Percentiles rank a stretch among this genome's conserved stretches.
Conservation (phyloP, 2,329 filamentous ascomycete species). For the Aureobasidium sp. region DNA sequence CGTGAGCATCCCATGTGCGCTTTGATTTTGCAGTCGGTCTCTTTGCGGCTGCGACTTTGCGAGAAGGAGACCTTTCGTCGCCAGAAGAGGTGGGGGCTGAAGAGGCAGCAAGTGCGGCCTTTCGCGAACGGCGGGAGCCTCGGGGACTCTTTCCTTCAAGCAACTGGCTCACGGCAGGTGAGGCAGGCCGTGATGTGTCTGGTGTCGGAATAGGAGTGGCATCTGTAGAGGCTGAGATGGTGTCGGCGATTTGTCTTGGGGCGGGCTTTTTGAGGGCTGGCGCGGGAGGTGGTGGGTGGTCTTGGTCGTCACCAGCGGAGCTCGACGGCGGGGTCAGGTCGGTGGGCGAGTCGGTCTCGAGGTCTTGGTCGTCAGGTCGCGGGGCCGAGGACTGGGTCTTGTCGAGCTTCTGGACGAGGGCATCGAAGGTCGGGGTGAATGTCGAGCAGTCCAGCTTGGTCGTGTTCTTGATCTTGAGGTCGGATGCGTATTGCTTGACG, state of each 20-base stretch:
- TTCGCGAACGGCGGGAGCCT: constrained; percentile 73
- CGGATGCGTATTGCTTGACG: constrained; percentile 79
- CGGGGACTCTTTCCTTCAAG: constrained; percentile 68
- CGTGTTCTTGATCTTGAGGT: constrained; percentile 67
- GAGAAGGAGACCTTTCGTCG: constrained; percentile 54
- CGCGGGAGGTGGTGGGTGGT: constrained; percentile 47
- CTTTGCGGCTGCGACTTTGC: constrained; percentile 33
- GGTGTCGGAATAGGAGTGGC: constrained; percentile 64
- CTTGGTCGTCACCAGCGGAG: constrained; percentile 41
- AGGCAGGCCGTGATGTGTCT: constrained; percentile 70
- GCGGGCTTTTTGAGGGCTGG: constrained; percentile 46
- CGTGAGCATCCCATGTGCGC: constrained; percentile 87
- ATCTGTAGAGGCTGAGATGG: constrained; percentile 51
- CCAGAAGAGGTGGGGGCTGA: constrained; percentile 69
- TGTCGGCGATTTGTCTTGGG: constrained; percentile 10
- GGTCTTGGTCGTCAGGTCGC: constrained; percentile 16
- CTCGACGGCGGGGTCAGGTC: constrained; percentile 49
- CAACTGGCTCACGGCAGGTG: constrained; percentile 61
- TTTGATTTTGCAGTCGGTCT: constrained; percentile 65
- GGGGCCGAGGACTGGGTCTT: constrained; percentile 40
- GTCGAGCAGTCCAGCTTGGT: constrained; percentile 68
- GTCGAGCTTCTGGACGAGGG: constrained; percentile 79
- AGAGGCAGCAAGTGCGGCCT: constrained; percentile 49
- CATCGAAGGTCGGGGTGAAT: constrained; percentile 92
- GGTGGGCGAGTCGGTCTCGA: constrained; percentile 23